A percentile compares a stretch with the other conserved stretches of the same genome.
Evolutionary conservation across 208 protist genomes (phyloP).

Genomic region (Trypanosoma caninum): DNA sequence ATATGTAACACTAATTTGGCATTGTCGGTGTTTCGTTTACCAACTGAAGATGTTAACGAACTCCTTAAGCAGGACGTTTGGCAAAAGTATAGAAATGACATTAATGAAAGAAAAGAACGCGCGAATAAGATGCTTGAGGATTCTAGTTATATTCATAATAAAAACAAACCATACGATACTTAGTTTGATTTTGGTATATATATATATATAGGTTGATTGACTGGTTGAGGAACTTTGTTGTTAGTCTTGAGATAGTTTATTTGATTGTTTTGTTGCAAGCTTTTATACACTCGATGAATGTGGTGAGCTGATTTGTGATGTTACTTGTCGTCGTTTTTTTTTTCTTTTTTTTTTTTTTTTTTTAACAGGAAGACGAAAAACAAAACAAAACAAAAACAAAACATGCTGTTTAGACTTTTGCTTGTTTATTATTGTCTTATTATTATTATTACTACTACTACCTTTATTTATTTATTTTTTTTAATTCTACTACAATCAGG

Average conservation of each 20-base stretch:
- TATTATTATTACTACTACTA: background rate
- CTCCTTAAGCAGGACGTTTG: slow-evolving; percentile 66
- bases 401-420: too few species aligned
- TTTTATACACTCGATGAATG: background rate
- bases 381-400: slow-evolving; percentile 10
- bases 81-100: slow-evolving; percentile 55
- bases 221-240: background rate
- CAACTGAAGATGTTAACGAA: slow-evolving; percentile 76
- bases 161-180: slow-evolving; percentile 43
- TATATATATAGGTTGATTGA: background rate
- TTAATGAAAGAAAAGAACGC: slow-evolving; percentile 65
- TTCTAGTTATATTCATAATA: slow-evolving; percentile 62
- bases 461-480: background rate
- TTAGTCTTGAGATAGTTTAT: slow-evolving; percentile 13
- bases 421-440: background rate
- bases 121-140: slow-evolving; percentile 72
- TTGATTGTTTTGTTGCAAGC: background rate
- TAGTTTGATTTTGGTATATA: too few species aligned
- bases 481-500: background rate
- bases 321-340: slow-evolving; percentile 5
- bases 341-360: slow-evolving; percentile 17
- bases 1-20: slow-evolving; percentile 50
- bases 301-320: too few species aligned
- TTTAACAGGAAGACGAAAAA: background rate
- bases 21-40: slow-evolving; percentile 51